A percentile compares a stretch with the other conserved stretches of the same genome.
Conservation (phyloP, 2,329 filamentous ascomycete species). For the Fusarium marasasianum region DNA sequence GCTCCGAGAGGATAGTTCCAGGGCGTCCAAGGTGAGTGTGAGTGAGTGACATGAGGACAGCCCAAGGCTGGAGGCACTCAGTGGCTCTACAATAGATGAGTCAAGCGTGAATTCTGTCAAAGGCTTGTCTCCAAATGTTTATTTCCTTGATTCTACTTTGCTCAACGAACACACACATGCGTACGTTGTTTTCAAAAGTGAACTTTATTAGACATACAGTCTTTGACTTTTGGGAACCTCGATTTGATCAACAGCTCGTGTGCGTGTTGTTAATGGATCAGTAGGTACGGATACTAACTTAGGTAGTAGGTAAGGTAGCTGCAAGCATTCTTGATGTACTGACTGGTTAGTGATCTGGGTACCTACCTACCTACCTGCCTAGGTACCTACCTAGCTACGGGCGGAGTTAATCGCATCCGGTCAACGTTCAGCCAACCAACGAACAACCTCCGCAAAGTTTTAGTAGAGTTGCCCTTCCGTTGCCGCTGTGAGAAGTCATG, state of each 20-base stretch:
- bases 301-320: neutral
- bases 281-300: no score
- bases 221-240: neutral
- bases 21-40: neutral
- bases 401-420: conserved; percentile 37
- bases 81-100: neutral
- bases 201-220: neutral
- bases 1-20: conserved; percentile 4
- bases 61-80: neutral
- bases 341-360: neutral
- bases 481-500: conserved; percentile 13
- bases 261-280: neutral
- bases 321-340: neutral
- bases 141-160: neutral
- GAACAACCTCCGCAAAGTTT: neutral
- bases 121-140: neutral
- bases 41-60: neutral
- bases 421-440: conserved; percentile 30
- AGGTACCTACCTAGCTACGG: neutral
- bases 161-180: neutral
- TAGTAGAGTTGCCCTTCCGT: neutral
- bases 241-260: neutral
- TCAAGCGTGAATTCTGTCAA: neutral
- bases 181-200: neutral
- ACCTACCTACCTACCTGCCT: no score